These are phyloP conservation scores for Boletus subcaerulescens DNA, from an alignment of 768 basidiomycete genomes.

Conservation along the genomic window DNA sequence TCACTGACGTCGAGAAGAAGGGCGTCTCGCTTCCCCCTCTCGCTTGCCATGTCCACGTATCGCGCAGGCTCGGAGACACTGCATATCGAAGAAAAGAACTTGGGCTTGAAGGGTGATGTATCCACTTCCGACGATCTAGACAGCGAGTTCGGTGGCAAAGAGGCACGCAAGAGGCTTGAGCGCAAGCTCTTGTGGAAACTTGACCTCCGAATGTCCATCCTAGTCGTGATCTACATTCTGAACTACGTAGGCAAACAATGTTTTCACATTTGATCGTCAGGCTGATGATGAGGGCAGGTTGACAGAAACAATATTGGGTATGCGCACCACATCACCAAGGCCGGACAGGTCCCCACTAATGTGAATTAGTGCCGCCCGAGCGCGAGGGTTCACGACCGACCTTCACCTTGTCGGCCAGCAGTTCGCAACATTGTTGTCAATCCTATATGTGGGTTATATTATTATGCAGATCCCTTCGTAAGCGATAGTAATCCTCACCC, in stretches of 20 bases:
- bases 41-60: constrained; percentile 10
- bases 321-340: constrained; percentile 9
- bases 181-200: constrained; percentile 52
- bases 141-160: constrained; percentile 48
- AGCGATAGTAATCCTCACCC: constrained; percentile 2
- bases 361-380: constrained; percentile 56
- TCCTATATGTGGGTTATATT: constrained; percentile 60
- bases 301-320: constrained; percentile 71
- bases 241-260: constrained; percentile 28
- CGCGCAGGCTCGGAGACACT: background rate
- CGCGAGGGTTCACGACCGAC: constrained; percentile 65
- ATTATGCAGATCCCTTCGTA: constrained; percentile 43
- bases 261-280: background rate
- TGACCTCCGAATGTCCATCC: constrained; percentile 53
- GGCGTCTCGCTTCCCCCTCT: background rate
- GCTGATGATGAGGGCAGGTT: constrained; percentile 37
- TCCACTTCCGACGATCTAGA: constrained; percentile 19
- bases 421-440: constrained; percentile 65
- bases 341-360: background rate
- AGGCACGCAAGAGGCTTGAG: constrained; percentile 47
- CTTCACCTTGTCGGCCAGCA: constrained; percentile 57
- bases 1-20: background rate
- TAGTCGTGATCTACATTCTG: constrained; percentile 40
- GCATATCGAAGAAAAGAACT: constrained; percentile 2
- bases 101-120: background rate